Base-by-base conservation (phyloP, 441 rosid species). In the Biscutella auriculata region DNA sequence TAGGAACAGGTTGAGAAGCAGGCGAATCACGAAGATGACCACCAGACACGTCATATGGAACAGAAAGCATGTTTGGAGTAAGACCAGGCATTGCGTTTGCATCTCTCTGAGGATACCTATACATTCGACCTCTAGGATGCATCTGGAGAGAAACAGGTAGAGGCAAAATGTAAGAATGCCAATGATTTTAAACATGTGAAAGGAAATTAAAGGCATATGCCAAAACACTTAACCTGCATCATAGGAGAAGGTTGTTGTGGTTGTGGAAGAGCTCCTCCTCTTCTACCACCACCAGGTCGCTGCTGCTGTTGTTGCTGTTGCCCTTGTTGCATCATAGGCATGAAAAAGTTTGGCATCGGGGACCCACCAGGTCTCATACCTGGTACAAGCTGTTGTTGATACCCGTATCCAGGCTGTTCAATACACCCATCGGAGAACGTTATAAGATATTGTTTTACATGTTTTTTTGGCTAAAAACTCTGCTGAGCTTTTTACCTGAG, bases 51-150 rank as follows among this genome's bases (percentile, higher is more conserved):
- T 79, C 84, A 61, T 73, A 73, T 7, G 84, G 81, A 28, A 68
- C 78, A 51, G 89, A 63, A 49, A 68, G 74, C 83, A 81, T 74
- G 48, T 75, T 66, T 8, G 78, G 81, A 30, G 77, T 57, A 53
- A 60, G 71, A 30, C 77, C 80, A 12, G 81, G 72, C 74, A 78
- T 69, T 23, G 78, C 37, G 58, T 66, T 66, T 19, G 53, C 74
- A 60, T 78, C 86, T 32, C 67, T 26, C 57, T 67, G 81, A 12
- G 95, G 91, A 53, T 80, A 86, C 23, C 88, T 77, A 68, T 82
- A 82, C 53, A 83, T 74, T 42, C 85, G 77, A 9, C 95, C 86
- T 70, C 88, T 77, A 6, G 95, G 95, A 77, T 78, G 66, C 91
- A 84, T 80, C 91, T 83, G 66, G n/a, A 54, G 40, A 43, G 29